Percentiles rank a stretch among this genome's conserved stretches.
Evolutionary conservation across 805 yeast species (phyloP).

Genomic region (Torulaspora quercuum): DNA sequence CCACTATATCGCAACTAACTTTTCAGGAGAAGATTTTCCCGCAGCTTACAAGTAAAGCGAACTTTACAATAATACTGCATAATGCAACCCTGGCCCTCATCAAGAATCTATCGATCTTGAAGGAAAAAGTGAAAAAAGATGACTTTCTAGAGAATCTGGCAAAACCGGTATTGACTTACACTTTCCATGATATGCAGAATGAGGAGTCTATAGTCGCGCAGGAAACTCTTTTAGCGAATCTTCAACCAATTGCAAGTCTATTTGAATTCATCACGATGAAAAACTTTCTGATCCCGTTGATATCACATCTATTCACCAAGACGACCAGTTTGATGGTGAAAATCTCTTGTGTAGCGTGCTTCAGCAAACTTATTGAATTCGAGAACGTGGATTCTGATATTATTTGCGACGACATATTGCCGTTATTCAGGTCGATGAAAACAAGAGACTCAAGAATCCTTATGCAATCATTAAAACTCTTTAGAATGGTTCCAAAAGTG

Average conservation of each 20-base stretch:
- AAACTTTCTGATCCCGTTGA: constrained; percentile 67
- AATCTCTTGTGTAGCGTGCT: constrained; percentile 57
- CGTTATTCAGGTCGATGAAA: constrained; percentile 69
- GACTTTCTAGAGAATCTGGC: constrained; percentile 43
- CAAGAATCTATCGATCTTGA: constrained; percentile 48
- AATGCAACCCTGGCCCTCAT: constrained; percentile 39
- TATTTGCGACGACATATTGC: constrained; percentile 75
- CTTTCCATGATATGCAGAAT: constrained; percentile 23
- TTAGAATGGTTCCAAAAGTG: constrained; percentile 36
- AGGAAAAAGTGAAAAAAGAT: constrained; percentile 47
- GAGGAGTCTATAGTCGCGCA: constrained; percentile 41
- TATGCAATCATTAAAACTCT: constrained; percentile 45
- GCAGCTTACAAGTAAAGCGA: constrained; percentile 20
- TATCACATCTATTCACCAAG: constrained; percentile 70
- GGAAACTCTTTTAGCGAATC: constrained; percentile 47
- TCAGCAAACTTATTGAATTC: constrained; percentile 52
- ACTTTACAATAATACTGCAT: constrained; percentile 24
- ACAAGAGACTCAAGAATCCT: constrained; percentile 70
- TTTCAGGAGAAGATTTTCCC: constrained; percentile 70
- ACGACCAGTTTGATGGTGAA: constrained; percentile 84
- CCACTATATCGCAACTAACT: constrained; percentile 65
- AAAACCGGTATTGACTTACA: constrained; percentile 31
- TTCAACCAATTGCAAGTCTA: constrained; percentile 42
- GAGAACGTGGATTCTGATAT: constrained; percentile 68
- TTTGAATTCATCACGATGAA: constrained; percentile 70